Evolutionary conservation across 164 flowering plant species (phyloP).

Genomic region (Sextonia rubra): DNA sequence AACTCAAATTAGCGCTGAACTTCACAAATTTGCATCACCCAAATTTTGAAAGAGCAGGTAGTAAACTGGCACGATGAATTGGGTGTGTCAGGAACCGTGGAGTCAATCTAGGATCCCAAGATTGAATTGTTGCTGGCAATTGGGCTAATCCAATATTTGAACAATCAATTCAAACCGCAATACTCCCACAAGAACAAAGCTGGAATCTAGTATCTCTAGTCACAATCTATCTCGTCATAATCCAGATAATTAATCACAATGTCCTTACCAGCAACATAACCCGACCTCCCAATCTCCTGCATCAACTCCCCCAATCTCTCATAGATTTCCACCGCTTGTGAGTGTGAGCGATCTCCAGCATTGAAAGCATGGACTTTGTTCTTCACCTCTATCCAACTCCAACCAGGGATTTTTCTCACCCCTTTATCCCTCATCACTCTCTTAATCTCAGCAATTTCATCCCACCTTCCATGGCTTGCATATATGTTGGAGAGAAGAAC

Average conservation of each 20-base stretch:
- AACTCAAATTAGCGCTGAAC: no score
- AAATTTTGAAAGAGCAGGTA: no score
- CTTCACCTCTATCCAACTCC: slow-evolving; percentile 82
- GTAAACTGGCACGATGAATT: not conserved
- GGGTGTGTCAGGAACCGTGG: not conserved
- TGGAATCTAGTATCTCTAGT: not conserved
- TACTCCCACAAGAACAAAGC: not conserved
- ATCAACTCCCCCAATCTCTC: slow-evolving; percentile 29
- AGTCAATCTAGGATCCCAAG: not conserved
- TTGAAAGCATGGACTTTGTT: slow-evolving; percentile 61
- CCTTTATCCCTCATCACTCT: slow-evolving; percentile 73
- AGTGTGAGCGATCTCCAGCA: slow-evolving; percentile 64
- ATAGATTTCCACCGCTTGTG: slow-evolving; percentile 42
- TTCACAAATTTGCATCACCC: not conserved
- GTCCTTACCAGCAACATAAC: slow-evolving; percentile 19
- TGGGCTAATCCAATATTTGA: not conserved
- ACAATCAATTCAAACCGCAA: not conserved
- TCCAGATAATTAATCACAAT: slow-evolving; percentile 19
- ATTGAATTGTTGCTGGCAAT: no score
- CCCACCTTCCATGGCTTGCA: slow-evolving; percentile 60
- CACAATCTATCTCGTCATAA: not conserved
- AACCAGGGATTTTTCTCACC: slow-evolving; percentile 78
- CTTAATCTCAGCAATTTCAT: slow-evolving; percentile 56
- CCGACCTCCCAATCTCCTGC: slow-evolving; percentile 41
- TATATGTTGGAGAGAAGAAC: slow-evolving; percentile 76